phyloP scores from a whole-genome alignment of 2,329 filamentous ascomycete species.

The Diaporthe ampelina region DNA sequence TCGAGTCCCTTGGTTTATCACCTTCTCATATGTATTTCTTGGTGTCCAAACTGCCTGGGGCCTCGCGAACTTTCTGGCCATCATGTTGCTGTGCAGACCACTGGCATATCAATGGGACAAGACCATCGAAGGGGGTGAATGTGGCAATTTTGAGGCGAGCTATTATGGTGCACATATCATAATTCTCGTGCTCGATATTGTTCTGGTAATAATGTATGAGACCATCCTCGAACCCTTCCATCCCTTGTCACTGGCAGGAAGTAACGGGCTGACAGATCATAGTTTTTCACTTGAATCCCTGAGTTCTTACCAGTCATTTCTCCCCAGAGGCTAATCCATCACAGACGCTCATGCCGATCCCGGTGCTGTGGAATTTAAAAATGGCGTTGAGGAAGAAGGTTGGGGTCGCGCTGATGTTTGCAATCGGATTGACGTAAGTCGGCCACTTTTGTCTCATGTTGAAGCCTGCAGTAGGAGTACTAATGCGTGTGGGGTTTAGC shows the following conservation, averaged over 20 bases:
- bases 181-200: conserved; percentile 17
- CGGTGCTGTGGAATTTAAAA: conserved; percentile 10
- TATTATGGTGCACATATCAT: conserved; percentile 22
- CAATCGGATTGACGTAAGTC: conserved; percentile 21
- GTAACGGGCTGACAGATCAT: conserved; percentile 10
- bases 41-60: conserved; percentile 12
- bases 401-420: conserved; percentile 17
- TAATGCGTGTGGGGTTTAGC: conserved; percentile 9
- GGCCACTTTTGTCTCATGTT: conserved; percentile 1
- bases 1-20: conserved; percentile 14
- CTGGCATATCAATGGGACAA: conserved; percentile 18
- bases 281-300: neutral
- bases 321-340: conserved; percentile 3
- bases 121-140: conserved; percentile 12
- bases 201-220: conserved; percentile 21
- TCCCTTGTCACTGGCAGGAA: neutral
- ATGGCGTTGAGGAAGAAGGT: conserved; percentile 16
- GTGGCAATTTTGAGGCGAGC: conserved; percentile 16
- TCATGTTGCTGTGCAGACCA: conserved; percentile 17
- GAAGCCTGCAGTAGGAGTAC: neutral
- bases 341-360: conserved; percentile 16
- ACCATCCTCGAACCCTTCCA: neutral
- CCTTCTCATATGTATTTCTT: conserved; percentile 18
- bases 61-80: conserved; percentile 14
- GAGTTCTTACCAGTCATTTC: neutral